Evolutionary conservation across 2,329 filamentous ascomycete species (phyloP).

Genomic region (Penicillium capsulatum): DNA sequence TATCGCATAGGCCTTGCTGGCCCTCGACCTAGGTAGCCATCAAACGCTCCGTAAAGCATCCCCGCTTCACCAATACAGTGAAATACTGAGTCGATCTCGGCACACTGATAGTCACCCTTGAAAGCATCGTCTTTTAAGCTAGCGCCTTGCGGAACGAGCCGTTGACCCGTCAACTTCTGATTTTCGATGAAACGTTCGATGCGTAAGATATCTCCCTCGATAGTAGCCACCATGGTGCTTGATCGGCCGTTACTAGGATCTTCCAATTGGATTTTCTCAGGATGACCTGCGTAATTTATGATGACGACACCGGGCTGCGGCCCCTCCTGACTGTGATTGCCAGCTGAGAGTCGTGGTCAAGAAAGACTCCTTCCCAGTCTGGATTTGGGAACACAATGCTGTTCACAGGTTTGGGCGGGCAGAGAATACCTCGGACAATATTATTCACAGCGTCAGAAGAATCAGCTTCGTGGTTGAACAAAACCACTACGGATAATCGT

Average conservation of each 20-base stretch:
- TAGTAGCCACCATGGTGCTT: conserved; percentile 21
- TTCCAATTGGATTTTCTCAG: conserved; percentile 22
- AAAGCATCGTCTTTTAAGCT: conserved; percentile 9
- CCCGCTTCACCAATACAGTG: conserved; percentile 32
- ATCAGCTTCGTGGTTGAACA: conserved; percentile 41
- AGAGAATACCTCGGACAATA: conserved; percentile 31
- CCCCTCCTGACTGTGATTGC: conserved; percentile 27
- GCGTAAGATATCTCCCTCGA: conserved; percentile 30
- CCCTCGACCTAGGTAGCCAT: conserved; percentile 42
- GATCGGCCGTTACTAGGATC: conserved; percentile 16
- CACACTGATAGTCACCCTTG: conserved; percentile 34
- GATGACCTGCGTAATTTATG: conserved; percentile 30
- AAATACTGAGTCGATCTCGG: conserved; percentile 39
- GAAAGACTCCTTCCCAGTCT: conserved; percentile 36
- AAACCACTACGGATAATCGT: conserved; percentile 38
- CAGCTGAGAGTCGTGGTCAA: conserved; percentile 39
- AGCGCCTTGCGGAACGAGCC: conserved; percentile 14
- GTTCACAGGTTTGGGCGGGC: conserved; percentile 12
- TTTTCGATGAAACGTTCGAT: conserved; percentile 31
- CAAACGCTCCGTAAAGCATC: conserved; percentile 43
- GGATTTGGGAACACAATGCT: conserved; percentile 10
- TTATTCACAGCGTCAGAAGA: conserved; percentile 25
- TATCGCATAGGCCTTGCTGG: conserved; percentile 37
- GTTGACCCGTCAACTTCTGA: conserved; percentile 22
- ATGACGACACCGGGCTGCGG: conserved; percentile 24